A percentile compares a stretch with the other conserved stretches of the same genome.
Evolutionary conservation across 345 rosid genomes (phyloP).

Genomic region (Rhizophora apiculata): DNA sequence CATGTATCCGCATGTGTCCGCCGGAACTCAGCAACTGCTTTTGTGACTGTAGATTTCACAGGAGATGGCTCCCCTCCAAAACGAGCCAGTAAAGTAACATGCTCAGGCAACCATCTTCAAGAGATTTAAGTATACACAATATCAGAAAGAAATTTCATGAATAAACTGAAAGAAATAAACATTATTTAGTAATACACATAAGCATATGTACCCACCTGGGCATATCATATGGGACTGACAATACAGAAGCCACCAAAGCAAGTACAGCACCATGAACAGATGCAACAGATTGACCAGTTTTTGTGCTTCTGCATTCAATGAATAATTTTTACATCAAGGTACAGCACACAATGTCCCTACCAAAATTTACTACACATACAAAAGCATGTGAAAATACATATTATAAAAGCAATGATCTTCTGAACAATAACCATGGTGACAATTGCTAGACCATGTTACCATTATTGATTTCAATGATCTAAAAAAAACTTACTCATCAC

Average conservation of each 20-base stretch:
- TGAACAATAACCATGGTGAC: not conserved
- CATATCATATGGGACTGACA: slow-evolving; percentile 97
- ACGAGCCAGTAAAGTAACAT: slow-evolving; percentile 81
- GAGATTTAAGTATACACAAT: not conserved
- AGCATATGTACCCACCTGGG: slow-evolving; percentile 64
- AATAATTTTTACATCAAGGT: slow-evolving; percentile 1
- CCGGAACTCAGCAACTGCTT: slow-evolving; percentile 96
- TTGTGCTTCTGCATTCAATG: slow-evolving; percentile 46
- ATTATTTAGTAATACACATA: not conserved
- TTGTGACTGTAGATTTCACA: slow-evolving; percentile 86
- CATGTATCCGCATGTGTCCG: slow-evolving; percentile 97
- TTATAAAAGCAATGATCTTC: not conserved
- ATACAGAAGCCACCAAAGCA: slow-evolving; percentile 90
- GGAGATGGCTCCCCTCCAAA: slow-evolving; percentile 82
- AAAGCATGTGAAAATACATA: not conserved
- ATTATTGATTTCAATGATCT: not conserved
- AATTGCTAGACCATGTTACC: not conserved
- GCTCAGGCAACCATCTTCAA: slow-evolving; percentile 89
- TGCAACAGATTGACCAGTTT: slow-evolving; percentile 46
- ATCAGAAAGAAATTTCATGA: not conserved
- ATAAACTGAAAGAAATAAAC: not conserved
- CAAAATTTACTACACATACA: not conserved
- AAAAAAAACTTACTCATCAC: not conserved
- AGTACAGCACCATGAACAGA: slow-evolving; percentile 89
- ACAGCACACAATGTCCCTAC: not conserved